These are phyloP conservation scores for Xerocomus minutiporus DNA, from an alignment of 1,284 basidiomycete genomes.

Conservation along the genomic window DNA sequence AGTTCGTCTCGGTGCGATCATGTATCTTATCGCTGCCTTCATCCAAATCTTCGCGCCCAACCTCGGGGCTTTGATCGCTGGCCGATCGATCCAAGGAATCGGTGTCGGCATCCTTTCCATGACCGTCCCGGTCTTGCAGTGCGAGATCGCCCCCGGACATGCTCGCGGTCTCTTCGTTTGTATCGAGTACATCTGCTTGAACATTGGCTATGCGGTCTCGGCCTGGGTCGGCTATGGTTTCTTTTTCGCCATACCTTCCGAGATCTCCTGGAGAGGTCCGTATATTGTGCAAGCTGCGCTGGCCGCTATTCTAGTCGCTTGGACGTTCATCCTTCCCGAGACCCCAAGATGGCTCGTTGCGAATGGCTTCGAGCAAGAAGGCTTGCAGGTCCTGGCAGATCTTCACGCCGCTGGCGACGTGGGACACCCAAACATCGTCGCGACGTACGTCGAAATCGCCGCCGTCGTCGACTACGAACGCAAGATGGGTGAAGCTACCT, in stretches of 20 bases:
- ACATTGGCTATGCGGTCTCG: slow-evolving; percentile 47
- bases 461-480: slow-evolving; percentile 41
- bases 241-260: slow-evolving; percentile 45
- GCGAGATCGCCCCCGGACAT: slow-evolving; percentile 51
- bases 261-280: slow-evolving; percentile 52
- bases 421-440: slow-evolving; percentile 36
- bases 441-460: slow-evolving; percentile 41
- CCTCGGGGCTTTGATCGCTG: slow-evolving; percentile 41
- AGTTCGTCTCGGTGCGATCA: slow-evolving; percentile 44
- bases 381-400: slow-evolving; percentile 43
- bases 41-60: slow-evolving; percentile 45
- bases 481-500: slow-evolving; percentile 38
- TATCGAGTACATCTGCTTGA: slow-evolving; percentile 51
- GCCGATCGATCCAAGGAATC: slow-evolving; percentile 46
- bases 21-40: slow-evolving; percentile 46
- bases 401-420: slow-evolving; percentile 45
- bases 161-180: slow-evolving; percentile 49
- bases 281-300: slow-evolving; percentile 48
- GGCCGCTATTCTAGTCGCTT: slow-evolving; percentile 40
- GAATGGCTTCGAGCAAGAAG: slow-evolving; percentile 46
- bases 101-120: slow-evolving; percentile 50
- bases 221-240: slow-evolving; percentile 52
- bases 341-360: slow-evolving; percentile 52
- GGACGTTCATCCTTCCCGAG: slow-evolving; percentile 49
- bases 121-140: slow-evolving; percentile 50